Percentiles rank a stretch among this genome's conserved stretches.
These are phyloP conservation scores for Prasinococcaceae sp. DNA, from an alignment of 139 green algal species.

Conservation along the genomic window DNA sequence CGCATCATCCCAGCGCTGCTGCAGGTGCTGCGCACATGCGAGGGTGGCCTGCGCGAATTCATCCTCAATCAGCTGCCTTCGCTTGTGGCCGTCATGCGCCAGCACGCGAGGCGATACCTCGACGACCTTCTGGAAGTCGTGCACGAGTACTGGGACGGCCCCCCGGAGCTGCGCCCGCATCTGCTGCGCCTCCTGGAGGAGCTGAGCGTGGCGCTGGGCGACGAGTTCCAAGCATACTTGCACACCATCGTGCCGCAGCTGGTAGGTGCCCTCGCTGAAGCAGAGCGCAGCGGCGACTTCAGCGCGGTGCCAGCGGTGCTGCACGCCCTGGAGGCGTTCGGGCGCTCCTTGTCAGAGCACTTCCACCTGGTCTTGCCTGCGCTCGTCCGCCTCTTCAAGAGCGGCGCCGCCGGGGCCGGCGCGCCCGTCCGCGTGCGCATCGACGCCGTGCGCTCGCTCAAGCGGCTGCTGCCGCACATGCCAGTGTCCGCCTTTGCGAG, in stretches of 20 bases:
- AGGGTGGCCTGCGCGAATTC: constrained; percentile 57
- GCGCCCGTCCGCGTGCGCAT: constrained; percentile 45
- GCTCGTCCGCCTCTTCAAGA: constrained; percentile 62
- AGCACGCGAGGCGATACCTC: constrained; percentile 86
- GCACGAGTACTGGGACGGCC: constrained; percentile 46
- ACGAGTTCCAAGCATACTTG: constrained; percentile 58
- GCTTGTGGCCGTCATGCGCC: constrained; percentile 51
- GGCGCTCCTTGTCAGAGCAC: constrained; percentile 61
- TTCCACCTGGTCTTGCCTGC: constrained; percentile 82
- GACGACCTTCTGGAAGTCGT: constrained; percentile 62
- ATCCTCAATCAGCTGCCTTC: constrained; percentile 65
- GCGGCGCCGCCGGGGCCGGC: constrained; percentile 22
- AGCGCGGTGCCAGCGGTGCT: constrained; percentile 11
- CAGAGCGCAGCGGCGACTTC: constrained; percentile 39
- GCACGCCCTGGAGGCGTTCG: constrained; percentile 18
- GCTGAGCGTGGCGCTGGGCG: constrained; percentile 51
- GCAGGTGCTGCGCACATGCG: constrained; percentile 44
- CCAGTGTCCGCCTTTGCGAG: too few species aligned
- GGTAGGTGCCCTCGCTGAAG: constrained; percentile 64
- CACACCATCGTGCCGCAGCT: constrained; percentile 70
- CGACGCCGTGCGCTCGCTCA: constrained; percentile 43
- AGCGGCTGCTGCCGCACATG: constrained; percentile 73
- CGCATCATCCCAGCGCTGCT: constrained; percentile 77
- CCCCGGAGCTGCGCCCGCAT: constrained; percentile 26
- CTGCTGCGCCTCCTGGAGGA: constrained; percentile 58